Conservation (phyloP, 202 grass and related monocot genomes). For the Schoenoplectus tabernaemontani region DNA sequence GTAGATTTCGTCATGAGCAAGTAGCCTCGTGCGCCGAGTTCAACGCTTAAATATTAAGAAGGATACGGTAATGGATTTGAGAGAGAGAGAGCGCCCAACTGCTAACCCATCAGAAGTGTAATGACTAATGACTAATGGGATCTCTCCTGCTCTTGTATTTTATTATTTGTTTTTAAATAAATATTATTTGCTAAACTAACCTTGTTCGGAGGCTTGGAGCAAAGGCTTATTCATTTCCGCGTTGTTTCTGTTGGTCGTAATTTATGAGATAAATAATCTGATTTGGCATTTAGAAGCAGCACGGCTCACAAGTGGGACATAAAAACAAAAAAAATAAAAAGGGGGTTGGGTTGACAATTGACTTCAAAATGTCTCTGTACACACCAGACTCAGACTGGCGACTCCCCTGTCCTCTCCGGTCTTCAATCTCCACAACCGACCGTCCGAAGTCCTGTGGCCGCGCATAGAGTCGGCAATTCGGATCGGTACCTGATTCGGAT, state of each 20-base stretch:
- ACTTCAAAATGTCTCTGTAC: neutral
- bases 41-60: neutral
- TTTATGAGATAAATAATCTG: too few species aligned
- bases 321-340: neutral
- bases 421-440: too few species aligned
- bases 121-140: neutral
- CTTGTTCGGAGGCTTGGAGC: too few species aligned
- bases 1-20: slow-evolving; percentile 30
- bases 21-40: neutral
- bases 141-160: neutral
- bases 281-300: neutral
- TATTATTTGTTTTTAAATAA: neutral
- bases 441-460: too few species aligned
- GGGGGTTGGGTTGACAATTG: slow-evolving; percentile 1
- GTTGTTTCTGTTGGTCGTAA: neutral
- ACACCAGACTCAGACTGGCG: neutral
- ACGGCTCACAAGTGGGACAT: too few species aligned
- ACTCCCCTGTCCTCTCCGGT: neutral
- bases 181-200: neutral
- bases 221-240: neutral
- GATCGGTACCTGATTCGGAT: too few species aligned
- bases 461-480: too few species aligned
- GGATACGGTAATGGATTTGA: neutral
- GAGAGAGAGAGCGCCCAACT: neutral
- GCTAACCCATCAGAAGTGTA: neutral